Evolutionary conservation across 495 filamentous ascomycete genomes (phyloP).

Genomic region (Stereocaulon alpinum): DNA sequence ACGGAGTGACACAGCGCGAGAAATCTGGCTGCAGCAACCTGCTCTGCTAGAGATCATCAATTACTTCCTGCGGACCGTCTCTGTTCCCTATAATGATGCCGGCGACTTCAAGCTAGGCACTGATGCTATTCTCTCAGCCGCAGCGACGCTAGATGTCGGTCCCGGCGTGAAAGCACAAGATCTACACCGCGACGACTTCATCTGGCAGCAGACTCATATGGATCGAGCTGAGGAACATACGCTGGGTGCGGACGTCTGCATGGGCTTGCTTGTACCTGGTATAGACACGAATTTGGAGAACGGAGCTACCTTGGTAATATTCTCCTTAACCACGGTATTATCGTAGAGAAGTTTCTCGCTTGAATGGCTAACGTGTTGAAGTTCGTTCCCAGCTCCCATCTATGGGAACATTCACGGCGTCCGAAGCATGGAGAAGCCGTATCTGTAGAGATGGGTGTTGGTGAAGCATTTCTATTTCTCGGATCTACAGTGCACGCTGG

Average conservation of each 20-base stretch:
- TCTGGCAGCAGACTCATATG: constrained; percentile 12
- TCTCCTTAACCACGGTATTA: no score
- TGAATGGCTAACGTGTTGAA: background rate
- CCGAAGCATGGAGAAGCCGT: background rate
- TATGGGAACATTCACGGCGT: background rate
- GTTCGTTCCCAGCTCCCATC: constrained; percentile 8
- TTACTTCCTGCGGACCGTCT: background rate
- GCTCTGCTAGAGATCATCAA: background rate
- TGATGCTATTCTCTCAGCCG: constrained; percentile 1
- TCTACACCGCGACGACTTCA: constrained; percentile 12
- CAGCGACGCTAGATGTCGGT: constrained; percentile 4
- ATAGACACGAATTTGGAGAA: background rate
- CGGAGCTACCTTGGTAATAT: constrained; percentile 5
- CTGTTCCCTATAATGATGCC: background rate
- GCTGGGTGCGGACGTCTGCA: background rate
- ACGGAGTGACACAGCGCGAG: constrained; percentile 12
- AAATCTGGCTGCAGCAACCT: constrained; percentile 13
- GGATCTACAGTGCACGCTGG: constrained; percentile 2
- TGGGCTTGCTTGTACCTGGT: constrained; percentile 7
- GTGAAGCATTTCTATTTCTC: constrained; percentile 1
- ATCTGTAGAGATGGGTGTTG: background rate
- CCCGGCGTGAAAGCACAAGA: constrained; percentile 3
- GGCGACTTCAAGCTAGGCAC: background rate
- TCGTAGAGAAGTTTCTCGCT: background rate
- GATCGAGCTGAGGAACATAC: background rate